These are phyloP conservation scores for Mycena venus DNA, from an alignment of 768 basidiomycete genomes.

Conservation along the genomic window DNA sequence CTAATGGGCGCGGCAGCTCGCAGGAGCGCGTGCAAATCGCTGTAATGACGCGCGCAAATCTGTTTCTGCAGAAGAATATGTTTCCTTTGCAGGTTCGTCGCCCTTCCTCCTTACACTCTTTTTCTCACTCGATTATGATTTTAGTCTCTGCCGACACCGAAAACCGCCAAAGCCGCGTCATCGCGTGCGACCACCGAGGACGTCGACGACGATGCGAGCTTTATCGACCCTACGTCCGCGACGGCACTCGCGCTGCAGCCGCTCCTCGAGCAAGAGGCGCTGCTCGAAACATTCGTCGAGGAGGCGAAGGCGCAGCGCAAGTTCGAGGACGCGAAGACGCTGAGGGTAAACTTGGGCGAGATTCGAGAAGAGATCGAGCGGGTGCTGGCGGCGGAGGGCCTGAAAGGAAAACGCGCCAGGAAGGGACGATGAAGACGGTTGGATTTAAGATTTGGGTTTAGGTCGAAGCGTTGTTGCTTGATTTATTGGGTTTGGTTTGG, in stretches of 20 bases:
- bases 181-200: constrained; percentile 9
- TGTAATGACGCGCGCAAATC: constrained; percentile 78
- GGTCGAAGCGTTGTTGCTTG: neutral
- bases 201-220: constrained; percentile 36
- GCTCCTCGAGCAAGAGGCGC: constrained; percentile 92
- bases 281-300: constrained; percentile 90
- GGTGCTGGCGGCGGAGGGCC: constrained; percentile 54
- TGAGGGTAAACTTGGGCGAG: constrained; percentile 85
- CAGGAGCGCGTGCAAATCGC: constrained; percentile 90
- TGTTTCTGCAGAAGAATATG: constrained; percentile 93
- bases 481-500: neutral
- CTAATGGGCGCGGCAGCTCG: constrained; percentile 72
- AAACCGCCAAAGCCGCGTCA: constrained; percentile 42
- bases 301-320: constrained; percentile 93
- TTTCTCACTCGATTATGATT: neutral
- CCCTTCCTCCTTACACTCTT: neutral
- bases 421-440: constrained; percentile 15
- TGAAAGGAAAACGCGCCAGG: constrained; percentile 25
- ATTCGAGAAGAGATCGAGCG: constrained; percentile 87
- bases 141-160: constrained; percentile 66
- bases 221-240: constrained; percentile 76
- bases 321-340: constrained; percentile 93
- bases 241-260: constrained; percentile 86
- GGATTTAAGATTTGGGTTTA: neutral
- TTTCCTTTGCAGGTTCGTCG: constrained; percentile 79